Evolutionary conservation across 768 basidiomycete genomes (phyloP).

Genomic region (Tylopilus subfusipes): DNA sequence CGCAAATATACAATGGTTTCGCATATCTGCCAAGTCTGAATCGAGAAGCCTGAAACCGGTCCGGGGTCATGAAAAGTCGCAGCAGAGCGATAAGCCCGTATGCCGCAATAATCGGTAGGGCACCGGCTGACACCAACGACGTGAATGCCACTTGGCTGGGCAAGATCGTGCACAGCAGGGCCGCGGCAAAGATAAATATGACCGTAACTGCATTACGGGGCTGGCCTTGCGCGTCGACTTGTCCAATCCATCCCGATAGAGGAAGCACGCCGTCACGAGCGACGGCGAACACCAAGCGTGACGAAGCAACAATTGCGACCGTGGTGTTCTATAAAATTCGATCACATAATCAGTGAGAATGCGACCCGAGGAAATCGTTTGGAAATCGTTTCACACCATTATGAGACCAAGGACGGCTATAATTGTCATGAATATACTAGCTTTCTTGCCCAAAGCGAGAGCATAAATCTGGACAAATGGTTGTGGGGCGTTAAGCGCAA

Average conservation of each 20-base stretch:
- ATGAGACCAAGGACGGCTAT: slow-evolving; percentile 84
- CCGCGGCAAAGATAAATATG: slow-evolving; percentile 74
- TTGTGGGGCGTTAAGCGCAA: slow-evolving; percentile 77
- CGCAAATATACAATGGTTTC: slow-evolving; percentile 63
- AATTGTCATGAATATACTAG: slow-evolving; percentile 83
- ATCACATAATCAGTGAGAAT: not conserved
- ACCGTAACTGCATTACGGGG: slow-evolving; percentile 85
- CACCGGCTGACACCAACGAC: slow-evolving; percentile 84
- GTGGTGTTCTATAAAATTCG: slow-evolving; percentile 73
- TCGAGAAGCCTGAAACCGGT: slow-evolving; percentile 67
- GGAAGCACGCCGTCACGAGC: slow-evolving; percentile 94
- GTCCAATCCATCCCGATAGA: slow-evolving; percentile 76
- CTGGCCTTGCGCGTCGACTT: slow-evolving; percentile 66
- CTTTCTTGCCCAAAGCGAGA: slow-evolving; percentile 73
- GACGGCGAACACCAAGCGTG: slow-evolving; percentile 85
- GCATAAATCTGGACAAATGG: slow-evolving; percentile 90
- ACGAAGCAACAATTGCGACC: slow-evolving; percentile 83
- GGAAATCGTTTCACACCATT: slow-evolving; percentile 48
- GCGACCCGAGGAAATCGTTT: not conserved
- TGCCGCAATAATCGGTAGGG: slow-evolving; percentile 81
- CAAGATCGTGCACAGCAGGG: slow-evolving; percentile 80
- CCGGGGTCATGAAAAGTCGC: slow-evolving; percentile 72
- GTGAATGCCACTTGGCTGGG: slow-evolving; percentile 92
- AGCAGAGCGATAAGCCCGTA: slow-evolving; percentile 80
- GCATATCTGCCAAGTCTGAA: slow-evolving; percentile 69